Base-by-base conservation (phyloP, 1,284 basidiomycete species). In the Taiwanofungus camphoratus region DNA sequence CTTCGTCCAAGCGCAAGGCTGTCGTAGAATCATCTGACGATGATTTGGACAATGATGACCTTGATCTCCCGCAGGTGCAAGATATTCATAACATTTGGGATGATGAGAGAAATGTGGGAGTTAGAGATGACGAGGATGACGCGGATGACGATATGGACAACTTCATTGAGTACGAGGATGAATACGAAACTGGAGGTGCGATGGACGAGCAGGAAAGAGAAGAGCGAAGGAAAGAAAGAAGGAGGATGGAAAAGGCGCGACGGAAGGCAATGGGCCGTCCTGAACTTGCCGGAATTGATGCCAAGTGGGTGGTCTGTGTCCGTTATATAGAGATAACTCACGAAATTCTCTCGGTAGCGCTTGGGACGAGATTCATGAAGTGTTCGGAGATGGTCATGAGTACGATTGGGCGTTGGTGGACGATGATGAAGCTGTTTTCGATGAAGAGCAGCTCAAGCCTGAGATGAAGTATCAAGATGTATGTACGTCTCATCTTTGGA, bases 331-430 rank as follows among this genome's bases (percentile, higher is more conserved):
- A 24, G 45, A 39, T 54, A 54, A 53, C 45, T 31, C 20, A 22
- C n/a, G n/a, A 59, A 53, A 48, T 41, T 41, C 27, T 45, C 42
- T 50, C 47, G 51, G 12, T 50, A 97, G 94, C 58, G 89, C 93
- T 24, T 97, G 93, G 92, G 87, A 92, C 47, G 96, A 98, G 66
- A 89, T 99, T 37, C 87, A 89, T 51, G 95, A 94, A 51, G 92
- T 99, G 8, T 99, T 99, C 58, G 96, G 96, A 27, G 91, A 96
- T 54, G 96, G 96, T 15, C 84, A 89, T 56, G 95, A 99, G 53
- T 99, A 95, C 59, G 92, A 92, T 54, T 96, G 91, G 88, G 94
- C 94, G 2, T 66, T 98, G 42, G 83, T 73, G 33, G 85, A 77
- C 8, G 92, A 95, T 35, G 85, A 88, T 12, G 79, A 80, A 21